These are phyloP conservation scores for Phoma herbarum DNA, from an alignment of 2,329 filamentous ascomycete species.

Conservation along the genomic window DNA sequence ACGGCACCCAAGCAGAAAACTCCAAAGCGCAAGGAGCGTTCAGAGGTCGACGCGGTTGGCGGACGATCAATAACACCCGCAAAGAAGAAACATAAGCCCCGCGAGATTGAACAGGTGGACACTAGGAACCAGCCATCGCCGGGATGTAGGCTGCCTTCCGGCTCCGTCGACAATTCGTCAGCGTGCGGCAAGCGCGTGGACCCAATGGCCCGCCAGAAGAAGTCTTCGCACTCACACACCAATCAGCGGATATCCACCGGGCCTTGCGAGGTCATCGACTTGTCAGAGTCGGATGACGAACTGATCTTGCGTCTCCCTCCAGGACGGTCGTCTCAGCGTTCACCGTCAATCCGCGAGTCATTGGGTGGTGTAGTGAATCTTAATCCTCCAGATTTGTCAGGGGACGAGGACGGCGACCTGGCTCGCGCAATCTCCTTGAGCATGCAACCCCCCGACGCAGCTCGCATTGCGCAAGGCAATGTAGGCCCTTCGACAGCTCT, in stretches of 20 bases:
- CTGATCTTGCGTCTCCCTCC: conserved; percentile 1
- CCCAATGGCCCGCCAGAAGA: neutral
- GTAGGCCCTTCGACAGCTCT: neutral
- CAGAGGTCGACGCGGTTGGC: conserved; percentile 1
- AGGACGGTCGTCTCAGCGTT: neutral
- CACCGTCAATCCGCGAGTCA: neutral
- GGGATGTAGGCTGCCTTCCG: too few relatives aligned
- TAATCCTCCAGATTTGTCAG: conserved; percentile 2
- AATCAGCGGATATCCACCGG: neutral
- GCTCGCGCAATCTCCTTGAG: neutral
- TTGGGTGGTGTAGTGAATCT: conserved; percentile 8
- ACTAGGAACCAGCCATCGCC: neutral
- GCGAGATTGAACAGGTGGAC: neutral
- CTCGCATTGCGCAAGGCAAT: too few relatives aligned
- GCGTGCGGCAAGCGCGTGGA: neutral
- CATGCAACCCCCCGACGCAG: neutral
- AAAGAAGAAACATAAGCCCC: conserved; percentile 12
- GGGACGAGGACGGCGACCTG: neutral
- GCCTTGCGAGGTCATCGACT: neutral
- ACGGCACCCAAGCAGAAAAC: conserved; percentile 19
- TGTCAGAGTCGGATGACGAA: neutral
- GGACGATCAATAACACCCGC: neutral
- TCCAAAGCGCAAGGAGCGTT: conserved; percentile 25
- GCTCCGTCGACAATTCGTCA: neutral
- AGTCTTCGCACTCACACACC: neutral